A percentile compares a stretch with the other conserved stretches of the same genome.
These are phyloP conservation scores for Diaporthe sp. DNA, from an alignment of 2,329 filamentous ascomycete genomes.

Conservation along the genomic window DNA sequence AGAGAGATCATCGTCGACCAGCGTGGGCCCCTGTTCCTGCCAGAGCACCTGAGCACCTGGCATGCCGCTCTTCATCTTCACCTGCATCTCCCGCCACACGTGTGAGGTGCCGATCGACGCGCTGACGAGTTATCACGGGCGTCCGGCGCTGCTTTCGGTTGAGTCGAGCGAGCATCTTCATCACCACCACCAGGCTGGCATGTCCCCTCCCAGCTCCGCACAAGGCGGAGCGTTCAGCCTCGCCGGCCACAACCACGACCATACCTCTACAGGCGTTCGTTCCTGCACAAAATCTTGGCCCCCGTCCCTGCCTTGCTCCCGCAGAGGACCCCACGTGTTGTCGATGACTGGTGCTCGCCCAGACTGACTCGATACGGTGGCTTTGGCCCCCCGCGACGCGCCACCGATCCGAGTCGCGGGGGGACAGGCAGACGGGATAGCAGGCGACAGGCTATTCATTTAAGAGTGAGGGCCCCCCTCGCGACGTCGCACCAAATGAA, in stretches of 20 bases:
- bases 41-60: conserved; percentile 14
- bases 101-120: neutral
- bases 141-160: neutral
- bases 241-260: neutral
- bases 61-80: conserved; percentile 26
- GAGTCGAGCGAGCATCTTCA: neutral
- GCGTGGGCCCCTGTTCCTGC: neutral
- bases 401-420: conserved; percentile 1
- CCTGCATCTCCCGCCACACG: neutral
- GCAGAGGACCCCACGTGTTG: conserved; percentile 18
- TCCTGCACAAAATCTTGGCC: neutral
- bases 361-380: conserved; percentile 9
- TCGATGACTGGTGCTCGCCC: neutral
- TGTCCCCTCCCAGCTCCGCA: conserved; percentile 16
- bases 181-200: conserved; percentile 5
- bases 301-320: neutral
- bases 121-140: conserved; percentile 13
- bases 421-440: neutral
- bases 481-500: conserved; percentile 29
- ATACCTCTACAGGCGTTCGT: neutral
- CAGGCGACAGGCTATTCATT: conserved; percentile 8
- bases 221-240: conserved; percentile 11
- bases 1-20: conserved; percentile 19
- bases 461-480: neutral
- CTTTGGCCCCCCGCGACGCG: neutral